Conservation (phyloP, 352 stramenopile species). For the Albugo candida region DNA sequence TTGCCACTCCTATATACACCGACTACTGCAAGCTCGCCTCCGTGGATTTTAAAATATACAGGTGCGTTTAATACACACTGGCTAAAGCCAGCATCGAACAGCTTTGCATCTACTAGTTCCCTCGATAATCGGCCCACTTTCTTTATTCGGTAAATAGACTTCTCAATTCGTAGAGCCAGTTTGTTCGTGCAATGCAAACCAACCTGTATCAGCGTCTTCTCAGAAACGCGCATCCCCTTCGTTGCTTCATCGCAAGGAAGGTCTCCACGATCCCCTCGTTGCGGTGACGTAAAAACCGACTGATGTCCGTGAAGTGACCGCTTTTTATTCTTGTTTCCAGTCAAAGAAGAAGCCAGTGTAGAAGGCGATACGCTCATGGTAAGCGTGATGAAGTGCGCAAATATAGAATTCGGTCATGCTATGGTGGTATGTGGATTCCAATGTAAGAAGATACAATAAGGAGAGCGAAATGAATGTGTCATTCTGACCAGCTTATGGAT, state of each 20-base stretch:
- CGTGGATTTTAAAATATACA: constrained; percentile 8
- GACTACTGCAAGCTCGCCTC: not conserved
- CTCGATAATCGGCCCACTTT: constrained; percentile 13
- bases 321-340: too few relatives aligned
- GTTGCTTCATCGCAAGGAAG: not conserved
- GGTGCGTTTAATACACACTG: constrained; percentile 12
- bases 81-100: constrained; percentile 6
- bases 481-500: too few relatives aligned
- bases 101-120: not conserved
- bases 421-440: too few relatives aligned
- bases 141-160: constrained; percentile 14
- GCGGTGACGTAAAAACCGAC: too few relatives aligned
- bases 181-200: constrained; percentile 6
- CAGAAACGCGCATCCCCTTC: not conserved
- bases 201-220: constrained; percentile 1
- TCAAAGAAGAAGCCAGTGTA: too few relatives aligned
- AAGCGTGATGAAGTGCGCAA: too few relatives aligned
- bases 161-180: too few relatives aligned
- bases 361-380: too few relatives aligned
- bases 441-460: too few relatives aligned
- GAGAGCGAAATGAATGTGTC: too few relatives aligned
- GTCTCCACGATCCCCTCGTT: not conserved
- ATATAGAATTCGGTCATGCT: too few relatives aligned
- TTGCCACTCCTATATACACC: constrained; percentile 14
- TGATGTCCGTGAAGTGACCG: too few relatives aligned